Conservation (phyloP, 108 stramenopile genomes). For the Bacterosira constricta region DNA sequence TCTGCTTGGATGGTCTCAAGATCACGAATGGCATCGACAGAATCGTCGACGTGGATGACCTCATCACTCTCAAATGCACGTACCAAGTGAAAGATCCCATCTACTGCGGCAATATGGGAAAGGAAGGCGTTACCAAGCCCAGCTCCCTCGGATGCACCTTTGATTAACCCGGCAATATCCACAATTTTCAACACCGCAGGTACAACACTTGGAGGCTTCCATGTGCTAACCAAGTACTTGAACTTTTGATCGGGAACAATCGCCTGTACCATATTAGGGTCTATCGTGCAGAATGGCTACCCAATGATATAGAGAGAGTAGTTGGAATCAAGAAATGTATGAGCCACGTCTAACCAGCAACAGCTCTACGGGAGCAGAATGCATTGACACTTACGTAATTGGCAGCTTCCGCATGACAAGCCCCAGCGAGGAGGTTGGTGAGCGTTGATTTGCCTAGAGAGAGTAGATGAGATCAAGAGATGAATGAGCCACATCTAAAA, state of each 20-base stretch:
- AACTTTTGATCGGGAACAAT: constrained; percentile 98
- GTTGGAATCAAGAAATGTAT: background rate
- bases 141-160: constrained; percentile 97
- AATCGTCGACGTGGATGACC: constrained; percentile 98
- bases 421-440: constrained; percentile 89
- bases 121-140: constrained; percentile 99
- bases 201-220: constrained; percentile 82
- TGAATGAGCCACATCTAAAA: background rate
- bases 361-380: background rate
- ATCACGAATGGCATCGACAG: constrained; percentile 98
- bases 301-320: background rate
- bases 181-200: constrained; percentile 95
- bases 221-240: constrained; percentile 91
- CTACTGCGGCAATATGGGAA: constrained; percentile 96
- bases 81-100: constrained; percentile 97
- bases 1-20: constrained; percentile 98
- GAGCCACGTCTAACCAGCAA: background rate
- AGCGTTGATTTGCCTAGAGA: constrained; percentile 77
- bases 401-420: constrained; percentile 85
- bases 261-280: constrained; percentile 96
- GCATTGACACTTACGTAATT: constrained; percentile 53
- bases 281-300: constrained; percentile 97
- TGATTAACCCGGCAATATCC: constrained; percentile 99
- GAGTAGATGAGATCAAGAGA: background rate
- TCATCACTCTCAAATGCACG: constrained; percentile 97